phyloP scores from a whole-genome alignment of 2,329 filamentous ascomycete species.

The Pseudocercospora pini-densiflorae region DNA sequence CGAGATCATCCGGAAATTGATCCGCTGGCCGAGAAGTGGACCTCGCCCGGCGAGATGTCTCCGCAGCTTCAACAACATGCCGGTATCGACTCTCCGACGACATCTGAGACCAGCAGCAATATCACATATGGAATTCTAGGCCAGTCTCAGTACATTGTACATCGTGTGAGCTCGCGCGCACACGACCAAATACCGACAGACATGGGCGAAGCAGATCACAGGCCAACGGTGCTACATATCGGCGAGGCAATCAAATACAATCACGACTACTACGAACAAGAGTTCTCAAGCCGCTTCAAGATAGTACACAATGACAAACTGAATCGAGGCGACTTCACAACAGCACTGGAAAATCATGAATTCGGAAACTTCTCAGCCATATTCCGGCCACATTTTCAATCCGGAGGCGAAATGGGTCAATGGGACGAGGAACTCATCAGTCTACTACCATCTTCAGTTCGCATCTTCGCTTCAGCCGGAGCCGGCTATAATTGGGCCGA shows the following conservation, averaged over 20 bases:
- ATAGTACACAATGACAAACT: constrained; percentile 45
- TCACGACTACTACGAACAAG: constrained; percentile 43
- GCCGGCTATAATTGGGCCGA: constrained; percentile 68
- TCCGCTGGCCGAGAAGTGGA: constrained; percentile 6
- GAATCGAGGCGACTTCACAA: constrained; percentile 43
- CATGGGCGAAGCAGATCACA: constrained; percentile 1
- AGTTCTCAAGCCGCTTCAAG: constrained; percentile 41
- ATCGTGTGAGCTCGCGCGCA: not conserved
- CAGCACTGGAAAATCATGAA: constrained; percentile 35
- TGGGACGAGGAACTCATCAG: constrained; percentile 64
- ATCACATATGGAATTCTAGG: not conserved
- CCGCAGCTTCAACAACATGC: not conserved
- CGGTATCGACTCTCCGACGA: not conserved
- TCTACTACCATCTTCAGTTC: constrained; percentile 56
- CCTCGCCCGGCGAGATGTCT: not conserved
- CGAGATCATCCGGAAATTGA: not conserved
- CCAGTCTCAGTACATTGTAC: not conserved
- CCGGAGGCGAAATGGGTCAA: constrained; percentile 66
- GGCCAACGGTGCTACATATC: constrained; percentile 42
- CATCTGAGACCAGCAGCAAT: not conserved
- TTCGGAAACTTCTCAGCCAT: constrained; percentile 50
- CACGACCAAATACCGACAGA: not conserved
- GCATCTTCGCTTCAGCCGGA: constrained; percentile 63
- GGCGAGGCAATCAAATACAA: constrained; percentile 51
- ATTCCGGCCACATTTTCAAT: constrained; percentile 66